Evolutionary conservation across 192 early-diverging fungal species (phyloP), one percentile per base, ranked within the genome.

Genomic region (Pecoramyces ruminantium): DNA sequence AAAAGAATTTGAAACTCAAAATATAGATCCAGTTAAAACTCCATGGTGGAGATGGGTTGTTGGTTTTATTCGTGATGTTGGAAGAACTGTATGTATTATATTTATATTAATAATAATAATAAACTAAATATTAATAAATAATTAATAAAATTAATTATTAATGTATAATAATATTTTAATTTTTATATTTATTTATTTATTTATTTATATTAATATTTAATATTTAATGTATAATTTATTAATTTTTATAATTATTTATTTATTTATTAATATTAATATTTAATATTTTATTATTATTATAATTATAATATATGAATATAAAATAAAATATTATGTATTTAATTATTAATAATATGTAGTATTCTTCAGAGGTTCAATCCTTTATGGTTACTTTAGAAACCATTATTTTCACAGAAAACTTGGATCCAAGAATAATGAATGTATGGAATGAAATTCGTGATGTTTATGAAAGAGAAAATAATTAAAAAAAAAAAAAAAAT

Each of bases 41-140:
- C 51, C 81, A 18, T 85, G 80, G 78, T 90, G 85, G 83, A 86
- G 91, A 83, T 94, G 92, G 92, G 84, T 91, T 17, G 82, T 85
- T 82, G 91, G 93, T 77, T 87, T 87, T 86, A 84, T 88, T 83
- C 84, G 88, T 81, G 87, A 93, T 85, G 84, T 90, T 83, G 84
- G 90, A 81, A 85, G 94, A 82, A 58, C 86, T 85, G 88, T 96
- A 91, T 88, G 88, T 88, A 34, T 80, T 27, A 39, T 77, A 30
- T 2, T 29, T 80, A 67, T 29, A 77, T 11, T 21, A 13, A 21
- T 77, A 78, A 34, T 34, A 6, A 34, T 34, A 34, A 6, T 34
- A 6, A n/a, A n/a, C n/a, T n/a, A n/a, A n/a, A n/a, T n/a, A n/a
- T n/a, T n/a, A n/a, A n/a, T n/a, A n/a, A n/a, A n/a, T n/a, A n/a